These are phyloP conservation scores for Cryoendolithus antarcticus DNA, from an alignment of 2,329 filamentous ascomycete species.

Conservation along the genomic window DNA sequence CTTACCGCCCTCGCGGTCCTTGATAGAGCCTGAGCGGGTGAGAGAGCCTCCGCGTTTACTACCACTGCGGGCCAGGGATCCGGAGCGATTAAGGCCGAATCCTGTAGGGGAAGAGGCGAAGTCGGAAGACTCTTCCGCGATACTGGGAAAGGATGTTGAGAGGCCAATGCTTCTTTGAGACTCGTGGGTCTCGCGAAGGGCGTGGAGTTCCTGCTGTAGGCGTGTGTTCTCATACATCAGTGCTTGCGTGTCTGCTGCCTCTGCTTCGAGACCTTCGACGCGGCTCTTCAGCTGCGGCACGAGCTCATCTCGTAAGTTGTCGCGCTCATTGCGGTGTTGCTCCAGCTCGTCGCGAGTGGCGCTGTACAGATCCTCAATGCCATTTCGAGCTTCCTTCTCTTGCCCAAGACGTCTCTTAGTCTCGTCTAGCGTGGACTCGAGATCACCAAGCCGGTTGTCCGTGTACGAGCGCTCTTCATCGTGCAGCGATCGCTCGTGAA, in stretches of 20 bases:
- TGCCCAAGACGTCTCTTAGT: conserved; percentile 69
- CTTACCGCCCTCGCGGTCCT: conserved; percentile 27
- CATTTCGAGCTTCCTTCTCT: conserved; percentile 77
- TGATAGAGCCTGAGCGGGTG: conserved; percentile 22
- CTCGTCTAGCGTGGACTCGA: conserved; percentile 72
- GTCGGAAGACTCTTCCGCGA: too few species aligned
- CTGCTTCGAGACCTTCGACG: conserved; percentile 64
- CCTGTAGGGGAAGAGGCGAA: too few species aligned
- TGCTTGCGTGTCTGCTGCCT: conserved; percentile 59
- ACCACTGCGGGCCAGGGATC: conserved; percentile 47
- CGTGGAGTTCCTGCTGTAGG: conserved; percentile 74
- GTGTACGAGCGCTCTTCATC: conserved; percentile 22
- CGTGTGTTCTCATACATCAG: conserved; percentile 69
- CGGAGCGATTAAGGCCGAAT: conserved; percentile 30
- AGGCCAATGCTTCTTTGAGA: too few species aligned
- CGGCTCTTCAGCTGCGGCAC: conserved; percentile 66
- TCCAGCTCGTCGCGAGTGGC: conserved; percentile 75
- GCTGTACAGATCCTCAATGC: conserved; percentile 81
- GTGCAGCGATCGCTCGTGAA: conserved; percentile 43
- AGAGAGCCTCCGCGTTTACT: conserved; percentile 22
- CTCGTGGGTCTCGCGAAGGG: conserved; percentile 28
- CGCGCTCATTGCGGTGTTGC: conserved; percentile 72
- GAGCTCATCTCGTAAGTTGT: conserved; percentile 80
- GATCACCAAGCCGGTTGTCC: conserved; percentile 56
- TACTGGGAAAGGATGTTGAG: too few species aligned